Evolutionary conservation across 2,329 filamentous ascomycete genomes (phyloP), one percentile per base, ranked within the genome.

Genomic region (Botryosphaeria agaves): DNA sequence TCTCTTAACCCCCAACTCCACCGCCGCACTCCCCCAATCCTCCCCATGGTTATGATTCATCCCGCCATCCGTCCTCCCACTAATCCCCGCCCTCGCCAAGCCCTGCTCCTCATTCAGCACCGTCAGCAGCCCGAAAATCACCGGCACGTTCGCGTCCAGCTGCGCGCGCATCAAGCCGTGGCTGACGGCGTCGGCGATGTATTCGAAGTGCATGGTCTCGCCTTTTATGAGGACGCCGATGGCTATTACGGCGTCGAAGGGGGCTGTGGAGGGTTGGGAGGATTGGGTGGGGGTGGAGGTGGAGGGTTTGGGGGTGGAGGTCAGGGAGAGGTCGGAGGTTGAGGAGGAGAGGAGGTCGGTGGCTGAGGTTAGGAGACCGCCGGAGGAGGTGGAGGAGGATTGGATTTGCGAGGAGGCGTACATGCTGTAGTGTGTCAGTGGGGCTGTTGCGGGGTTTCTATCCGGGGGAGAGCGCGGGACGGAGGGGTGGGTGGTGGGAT

Each of bases 181-280:
- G 34, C 75, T 83, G 5, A 91, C 84, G 24, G 82, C 72, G 40
- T 95, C 89, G 25, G 85, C 70, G 45, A 98, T 98, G 61, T 98
- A 95, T 59, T 98, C 89, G 48, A 98, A 98, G 59, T 98, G 89
- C 84, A 94, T 94, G 5, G 89, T 95, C 58, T 92, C 81, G 52
- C 89, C 89, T 64, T 98, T 98, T 61, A 98, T 94, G 36, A 98
- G 71, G 33, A 93, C 85, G 33, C 89, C 89, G 42, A 98, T 80
- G 31, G 89, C 84, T 41, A 98, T 85, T 39, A 98, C 74, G 38
- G 89, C 89, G 50, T 95, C 87, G 46, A 95, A 95, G 14, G 83
- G 72, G 29, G 33, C 63, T 58, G 34, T 67, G 57, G 37, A 62
- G 45, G 42, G 33, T n/a, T 41, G 32, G 14, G 38, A 32, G n/a